Evolutionary conservation across 371 early-diverging fungal species (phyloP).

Genomic region (Syncephalis plumigaleata): DNA sequence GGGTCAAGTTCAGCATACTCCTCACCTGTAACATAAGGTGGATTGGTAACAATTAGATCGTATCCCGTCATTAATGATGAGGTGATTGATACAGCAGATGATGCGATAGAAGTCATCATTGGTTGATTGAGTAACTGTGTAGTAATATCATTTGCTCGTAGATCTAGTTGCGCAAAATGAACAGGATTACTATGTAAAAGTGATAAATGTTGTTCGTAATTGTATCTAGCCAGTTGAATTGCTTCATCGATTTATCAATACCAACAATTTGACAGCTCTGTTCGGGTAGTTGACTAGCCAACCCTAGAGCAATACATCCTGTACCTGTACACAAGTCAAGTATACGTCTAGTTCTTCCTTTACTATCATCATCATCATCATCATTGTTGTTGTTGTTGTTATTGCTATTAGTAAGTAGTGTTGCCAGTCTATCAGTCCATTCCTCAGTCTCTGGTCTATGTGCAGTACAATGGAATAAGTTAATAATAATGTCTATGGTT

Average conservation of each 20-base stretch:
- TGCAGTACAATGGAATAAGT: neutral
- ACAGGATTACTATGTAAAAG: slow-evolving; percentile 9
- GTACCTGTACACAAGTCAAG: slow-evolving; percentile 78
- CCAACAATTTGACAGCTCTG: slow-evolving; percentile 4
- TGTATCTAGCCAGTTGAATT: slow-evolving; percentile 25
- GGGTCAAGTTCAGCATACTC: slow-evolving; percentile 48
- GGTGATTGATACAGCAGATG: no score
- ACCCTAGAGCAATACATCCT: slow-evolving; percentile 68
- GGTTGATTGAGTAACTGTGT: neutral
- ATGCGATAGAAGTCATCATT: neutral
- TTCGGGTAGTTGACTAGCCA: slow-evolving; percentile 40
- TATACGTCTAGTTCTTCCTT: slow-evolving; percentile 24
- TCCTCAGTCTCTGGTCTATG: slow-evolving; percentile 84
- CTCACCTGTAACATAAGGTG: slow-evolving; percentile 68
- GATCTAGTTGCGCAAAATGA: slow-evolving; percentile 22
- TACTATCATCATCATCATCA: neutral
- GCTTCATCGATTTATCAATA: slow-evolving; percentile 25
- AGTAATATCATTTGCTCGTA: slow-evolving; percentile 6
- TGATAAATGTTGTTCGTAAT: slow-evolving; percentile 7
- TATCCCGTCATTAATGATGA: slow-evolving; percentile 9
- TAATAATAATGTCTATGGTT: neutral
- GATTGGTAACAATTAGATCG: slow-evolving; percentile 71
- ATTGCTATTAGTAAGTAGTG: slow-evolving; percentile 13
- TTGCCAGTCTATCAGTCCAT: slow-evolving; percentile 46
- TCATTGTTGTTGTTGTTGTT: neutral